These are phyloP conservation scores for Nicotiana rustica DNA, from an alignment of 305 asterid genomes.

Conservation along the genomic window DNA sequence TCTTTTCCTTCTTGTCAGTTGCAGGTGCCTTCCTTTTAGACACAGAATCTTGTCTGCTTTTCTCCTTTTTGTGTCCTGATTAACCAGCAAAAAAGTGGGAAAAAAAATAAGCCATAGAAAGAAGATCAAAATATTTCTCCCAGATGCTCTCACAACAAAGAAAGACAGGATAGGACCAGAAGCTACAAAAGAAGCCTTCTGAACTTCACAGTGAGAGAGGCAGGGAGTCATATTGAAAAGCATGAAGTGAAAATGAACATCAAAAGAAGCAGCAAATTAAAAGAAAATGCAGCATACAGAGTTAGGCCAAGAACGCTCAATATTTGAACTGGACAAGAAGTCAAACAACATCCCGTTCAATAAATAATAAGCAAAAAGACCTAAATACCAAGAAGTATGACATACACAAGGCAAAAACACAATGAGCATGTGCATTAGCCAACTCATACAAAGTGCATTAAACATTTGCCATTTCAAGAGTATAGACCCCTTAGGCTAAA, in stretches of 20 bases:
- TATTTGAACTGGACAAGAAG: no score
- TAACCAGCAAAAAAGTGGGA: not conserved
- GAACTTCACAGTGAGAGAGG: constrained; percentile 10
- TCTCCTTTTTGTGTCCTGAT: constrained; percentile 51
- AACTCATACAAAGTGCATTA: constrained; percentile 20
- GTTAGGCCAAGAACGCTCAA: not conserved
- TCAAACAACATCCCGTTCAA: constrained; percentile 4
- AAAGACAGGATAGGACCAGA: constrained; percentile 12
- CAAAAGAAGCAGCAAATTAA: constrained; percentile 26
- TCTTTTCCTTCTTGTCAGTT: constrained; percentile 53
- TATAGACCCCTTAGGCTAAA: not conserved
- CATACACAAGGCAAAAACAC: not conserved
- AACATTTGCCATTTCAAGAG: constrained; percentile 12
- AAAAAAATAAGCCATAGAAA: constrained; percentile 1
- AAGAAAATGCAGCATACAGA: constrained; percentile 23
- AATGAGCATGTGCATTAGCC: not conserved
- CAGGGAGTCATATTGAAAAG: constrained; percentile 2
- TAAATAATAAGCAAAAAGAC: not conserved
- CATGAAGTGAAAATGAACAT: not conserved
- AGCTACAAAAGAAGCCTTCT: constrained; percentile 20
- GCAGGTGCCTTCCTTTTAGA: constrained; percentile 50
- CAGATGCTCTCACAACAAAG: not conserved
- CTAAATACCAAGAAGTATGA: not conserved
- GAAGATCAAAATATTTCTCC: not conserved
- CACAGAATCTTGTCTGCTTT: constrained; percentile 43